Base-by-base conservation (phyloP, 2,329 filamentous ascomycete genomes). In the Stagonosporopsis chrysanthemi region DNA sequence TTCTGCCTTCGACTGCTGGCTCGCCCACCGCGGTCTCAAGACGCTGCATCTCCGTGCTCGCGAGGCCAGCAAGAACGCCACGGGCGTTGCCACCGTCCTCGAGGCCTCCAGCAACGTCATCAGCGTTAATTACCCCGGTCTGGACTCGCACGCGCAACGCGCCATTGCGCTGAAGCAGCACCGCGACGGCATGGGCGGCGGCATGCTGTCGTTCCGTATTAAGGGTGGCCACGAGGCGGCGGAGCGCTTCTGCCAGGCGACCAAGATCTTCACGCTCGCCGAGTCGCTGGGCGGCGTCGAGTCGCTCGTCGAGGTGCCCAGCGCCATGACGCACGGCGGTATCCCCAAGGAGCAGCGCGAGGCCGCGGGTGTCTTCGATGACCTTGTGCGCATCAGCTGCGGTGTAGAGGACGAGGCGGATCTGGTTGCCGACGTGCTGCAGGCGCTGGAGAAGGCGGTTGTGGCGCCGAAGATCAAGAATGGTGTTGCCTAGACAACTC, bases 161-260 rank as follows among this genome's bases (percentile, higher is more conserved):
- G 83, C 84, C 63, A 92, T 99, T 69, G 92, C 94, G 19, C 75
- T 88, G 71, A 92, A 91, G 80, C 95, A 99, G 81, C 95, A 99
- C 81, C 90, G 95, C 66, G 85, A 96, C 68, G 95, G 90, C 61
- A 89, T 98, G 85, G 95, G 95, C 58, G 95, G 95, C 67, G 95
- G 95, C 60, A 99, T 99, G 95, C 87, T 99, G 40, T 94, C 90
- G 56, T 99, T 99, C 88, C 90, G 95, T 65, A 91, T 99, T 77
- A 86, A 87, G 64, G 95, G 94, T 54, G 95, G 95, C 33, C 86
- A 92, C 71, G 84, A 84, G 42, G 94, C 94, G 1, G 95, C 95
- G 14, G 90, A 96, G 79, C 86, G 88, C 49, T 99, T 99, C 86
- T 98, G 95, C 84, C 88, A 95, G 78, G 81, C 85, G 58, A 97